Percentiles rank a stretch among this genome's conserved stretches.
Conservation (phyloP, 441 rosid genomes). For the Croton laevigatus region DNA sequence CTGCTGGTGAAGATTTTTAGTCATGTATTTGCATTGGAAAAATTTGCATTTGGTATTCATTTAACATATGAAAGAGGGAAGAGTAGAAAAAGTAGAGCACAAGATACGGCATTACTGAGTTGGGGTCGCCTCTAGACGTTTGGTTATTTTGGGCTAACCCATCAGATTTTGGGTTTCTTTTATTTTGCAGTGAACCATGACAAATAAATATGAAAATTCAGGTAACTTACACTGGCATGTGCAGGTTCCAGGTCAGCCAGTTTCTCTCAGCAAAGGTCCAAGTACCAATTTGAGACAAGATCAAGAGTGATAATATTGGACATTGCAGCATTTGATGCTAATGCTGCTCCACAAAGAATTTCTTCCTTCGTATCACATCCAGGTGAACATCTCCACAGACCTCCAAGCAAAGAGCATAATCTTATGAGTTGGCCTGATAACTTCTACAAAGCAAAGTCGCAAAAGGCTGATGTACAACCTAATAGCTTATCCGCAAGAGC, state of each 20-base stretch:
- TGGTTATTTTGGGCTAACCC: neutral
- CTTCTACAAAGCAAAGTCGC: constrained; percentile 33
- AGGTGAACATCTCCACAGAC: constrained; percentile 50
- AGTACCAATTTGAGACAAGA: constrained; percentile 65
- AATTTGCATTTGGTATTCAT: neutral
- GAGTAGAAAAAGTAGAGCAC: neutral
- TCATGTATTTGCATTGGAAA: neutral
- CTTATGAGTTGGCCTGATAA: constrained; percentile 82
- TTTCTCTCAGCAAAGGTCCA: constrained; percentile 53
- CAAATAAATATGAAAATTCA: neutral
- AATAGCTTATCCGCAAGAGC: constrained; percentile 65
- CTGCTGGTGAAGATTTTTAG: neutral
- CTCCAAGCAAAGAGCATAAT: constrained; percentile 54
- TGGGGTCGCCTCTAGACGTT: neutral
- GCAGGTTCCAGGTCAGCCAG: constrained; percentile 43
- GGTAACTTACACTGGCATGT: constrained; percentile 15
- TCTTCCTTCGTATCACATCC: constrained; percentile 43
- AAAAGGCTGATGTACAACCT: constrained; percentile 26
- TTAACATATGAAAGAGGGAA: constrained; percentile 2
- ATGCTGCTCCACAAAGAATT: constrained; percentile 38
- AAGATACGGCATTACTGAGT: neutral
- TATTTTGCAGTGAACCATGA: neutral
- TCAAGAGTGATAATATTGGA: constrained; percentile 72
- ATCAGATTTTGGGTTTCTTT: neutral
- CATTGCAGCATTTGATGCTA: constrained; percentile 53